Evolutionary conservation across 1,284 basidiomycete species (phyloP), one percentile per base, ranked within the genome.

Genomic region (Cryptococcus sp.): DNA sequence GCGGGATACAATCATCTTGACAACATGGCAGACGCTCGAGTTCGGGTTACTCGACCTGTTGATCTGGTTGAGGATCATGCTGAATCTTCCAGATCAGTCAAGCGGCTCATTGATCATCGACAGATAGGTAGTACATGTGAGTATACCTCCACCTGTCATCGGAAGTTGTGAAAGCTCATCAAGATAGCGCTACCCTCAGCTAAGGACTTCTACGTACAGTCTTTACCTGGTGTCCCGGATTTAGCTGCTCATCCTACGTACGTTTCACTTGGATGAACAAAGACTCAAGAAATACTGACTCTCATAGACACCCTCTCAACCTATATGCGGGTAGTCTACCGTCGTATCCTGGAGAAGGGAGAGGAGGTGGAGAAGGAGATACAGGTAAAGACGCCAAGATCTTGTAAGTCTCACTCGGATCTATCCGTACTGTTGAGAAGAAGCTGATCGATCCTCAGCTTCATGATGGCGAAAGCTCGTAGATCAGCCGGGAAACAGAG

Each of bases 401-500:
- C 55, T 78, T 76, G 76, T 76, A 47, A 56, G 76, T 66, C 4
- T 3, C 30, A 6, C 8, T 5, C 38, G 13, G 8, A 7, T 32
- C 13, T n/a, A 49, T 42, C 38, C 38, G n/a, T 41, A 10, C 38
- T 4, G 14, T 37, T 37, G 13, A 31, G 33, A 1, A 13, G 1
- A n/a, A 44, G 53, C 53, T 58, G 42, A 60, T 47, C 5, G 3
- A n/a, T 13, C 11, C 7, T 11, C 48, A 77, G 87, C 79, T 98
- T 98, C 73, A 84, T 96, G 58, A 83, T 98, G 77, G 81, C 92
- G 37, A 90, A 93, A 74, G 92, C 93, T 34, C 82, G 93, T 48
- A 83, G 91, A 59, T 82, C 82, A 7, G 91, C 93, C 10, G 92
- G 95, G 67, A 90, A 84, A 73, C 87, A 93, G 69, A 82, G 94